phyloP scores from a whole-genome alignment of 495 filamentous ascomycete species.

The Aspergillus taichungensis region DNA sequence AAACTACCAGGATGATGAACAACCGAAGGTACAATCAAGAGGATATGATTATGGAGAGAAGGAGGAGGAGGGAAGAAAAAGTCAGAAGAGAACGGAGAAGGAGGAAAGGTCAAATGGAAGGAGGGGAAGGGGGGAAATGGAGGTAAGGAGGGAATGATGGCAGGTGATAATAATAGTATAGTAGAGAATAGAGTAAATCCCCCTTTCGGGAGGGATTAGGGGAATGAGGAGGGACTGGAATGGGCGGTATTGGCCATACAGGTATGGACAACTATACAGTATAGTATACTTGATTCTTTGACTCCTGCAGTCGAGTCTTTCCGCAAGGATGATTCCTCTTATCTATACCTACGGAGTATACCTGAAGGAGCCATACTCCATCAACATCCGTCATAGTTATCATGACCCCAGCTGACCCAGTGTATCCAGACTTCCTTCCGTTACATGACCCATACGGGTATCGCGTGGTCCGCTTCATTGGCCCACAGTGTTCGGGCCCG shows the following conservation, averaged over 20 bases:
- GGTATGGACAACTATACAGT: no score
- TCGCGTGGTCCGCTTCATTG: slow-evolving; percentile 20
- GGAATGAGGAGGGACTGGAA: no score
- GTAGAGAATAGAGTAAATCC: neutral
- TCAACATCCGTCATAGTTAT: slow-evolving; percentile 9
- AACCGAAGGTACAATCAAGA: neutral
- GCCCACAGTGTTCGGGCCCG: slow-evolving; percentile 4
- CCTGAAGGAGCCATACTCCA: no score
- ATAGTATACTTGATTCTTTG: no score
- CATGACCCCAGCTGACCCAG: neutral
- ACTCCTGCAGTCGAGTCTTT: no score
- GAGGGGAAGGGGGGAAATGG: slow-evolving; percentile 1
- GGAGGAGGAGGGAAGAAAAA: slow-evolving; percentile 5
- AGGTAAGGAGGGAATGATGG: slow-evolving; percentile 6
- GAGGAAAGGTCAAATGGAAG: slow-evolving; percentile 1
- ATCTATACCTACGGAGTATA: no score
- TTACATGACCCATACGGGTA: neutral
- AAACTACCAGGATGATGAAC: neutral
- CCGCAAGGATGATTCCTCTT: no score
- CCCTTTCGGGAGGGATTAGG: neutral
- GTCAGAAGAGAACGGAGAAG: slow-evolving; percentile 3
- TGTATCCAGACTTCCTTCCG: neutral
- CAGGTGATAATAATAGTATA: slow-evolving; percentile 8
- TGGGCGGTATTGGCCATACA: no score
- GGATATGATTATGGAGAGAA: slow-evolving; percentile 3